A percentile compares a stretch with the other conserved stretches of the same genome.
Conservation (phyloP, 2,329 filamentous ascomycete species). For the Arthrobotrys pseudoclavata region DNA sequence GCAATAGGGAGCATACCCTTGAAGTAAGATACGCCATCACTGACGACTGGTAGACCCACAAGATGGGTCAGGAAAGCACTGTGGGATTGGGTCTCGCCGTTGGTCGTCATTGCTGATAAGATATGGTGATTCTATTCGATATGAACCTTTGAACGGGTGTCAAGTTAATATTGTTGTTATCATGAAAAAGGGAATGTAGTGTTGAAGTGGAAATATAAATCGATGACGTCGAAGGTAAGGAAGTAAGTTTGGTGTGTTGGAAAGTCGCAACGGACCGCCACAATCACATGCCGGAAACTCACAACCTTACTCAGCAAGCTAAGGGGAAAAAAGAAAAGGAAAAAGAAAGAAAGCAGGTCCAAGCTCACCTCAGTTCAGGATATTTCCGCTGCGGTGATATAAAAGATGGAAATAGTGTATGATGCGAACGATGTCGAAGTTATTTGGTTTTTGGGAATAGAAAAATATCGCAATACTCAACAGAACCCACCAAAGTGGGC, state of each 20-base stretch:
- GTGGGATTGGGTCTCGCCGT: constrained; percentile 48
- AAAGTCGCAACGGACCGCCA: not conserved
- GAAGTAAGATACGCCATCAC: constrained; percentile 58
- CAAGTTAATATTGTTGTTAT: not conserved
- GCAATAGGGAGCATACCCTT: constrained; percentile 26
- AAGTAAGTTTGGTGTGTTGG: constrained; percentile 33
- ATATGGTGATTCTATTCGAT: constrained; percentile 4
- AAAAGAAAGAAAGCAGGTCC: not conserved
- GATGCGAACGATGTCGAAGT: not conserved
- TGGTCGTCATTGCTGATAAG: constrained; percentile 42
- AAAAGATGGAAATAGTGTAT: not conserved
- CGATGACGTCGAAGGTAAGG: constrained; percentile 32
- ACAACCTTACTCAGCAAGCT: constrained; percentile 8
- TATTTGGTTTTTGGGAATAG: constrained; percentile 2
- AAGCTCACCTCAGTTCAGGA: constrained; percentile 20
- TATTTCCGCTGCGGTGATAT: not conserved
- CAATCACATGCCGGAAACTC: constrained; percentile 36
- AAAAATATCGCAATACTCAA: constrained; percentile 1
- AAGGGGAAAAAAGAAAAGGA: not conserved
- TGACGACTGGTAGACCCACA: constrained; percentile 50
- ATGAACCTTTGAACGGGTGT: not conserved
- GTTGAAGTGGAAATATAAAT: not conserved
- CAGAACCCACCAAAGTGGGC: constrained; percentile 6
- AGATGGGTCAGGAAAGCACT: constrained; percentile 55
- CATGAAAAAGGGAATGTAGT: not conserved